These are phyloP conservation scores for Sutorius eximius DNA, from an alignment of 1,284 basidiomycete species.

Conservation along the genomic window DNA sequence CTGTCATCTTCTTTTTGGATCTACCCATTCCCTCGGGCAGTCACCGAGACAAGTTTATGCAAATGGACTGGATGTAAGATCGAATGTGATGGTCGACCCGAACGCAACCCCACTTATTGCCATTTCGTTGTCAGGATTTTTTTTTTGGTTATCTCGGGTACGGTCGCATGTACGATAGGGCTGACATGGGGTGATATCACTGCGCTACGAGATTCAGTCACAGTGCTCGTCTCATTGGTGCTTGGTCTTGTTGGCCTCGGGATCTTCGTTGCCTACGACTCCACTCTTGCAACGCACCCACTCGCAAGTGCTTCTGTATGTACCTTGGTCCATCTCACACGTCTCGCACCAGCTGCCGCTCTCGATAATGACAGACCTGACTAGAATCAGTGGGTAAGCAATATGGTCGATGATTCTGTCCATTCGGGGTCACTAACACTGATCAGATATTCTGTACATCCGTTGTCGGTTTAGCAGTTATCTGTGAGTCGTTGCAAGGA, in stretches of 20 bases:
- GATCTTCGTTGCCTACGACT: conserved; percentile 13
- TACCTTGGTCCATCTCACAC: neutral
- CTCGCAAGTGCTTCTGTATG: conserved; percentile 5
- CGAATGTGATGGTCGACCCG: neutral
- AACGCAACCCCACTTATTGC: neutral
- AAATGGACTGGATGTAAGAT: conserved; percentile 10
- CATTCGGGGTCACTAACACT: neutral
- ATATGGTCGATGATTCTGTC: neutral
- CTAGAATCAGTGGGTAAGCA: conserved; percentile 17
- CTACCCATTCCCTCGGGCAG: neutral
- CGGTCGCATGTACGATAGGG: conserved; percentile 1
- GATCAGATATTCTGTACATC: conserved; percentile 8
- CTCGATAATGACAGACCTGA: conserved; percentile 14
- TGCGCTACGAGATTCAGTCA: conserved; percentile 10
- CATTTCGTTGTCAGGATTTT: neutral
- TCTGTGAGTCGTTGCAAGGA: conserved; percentile 5
- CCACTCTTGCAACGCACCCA: conserved; percentile 7
- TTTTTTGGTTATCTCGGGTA: conserved; percentile 6
- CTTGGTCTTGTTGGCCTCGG: conserved; percentile 13
- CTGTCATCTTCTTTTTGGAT: neutral
- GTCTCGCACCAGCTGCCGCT: conserved; percentile 10
- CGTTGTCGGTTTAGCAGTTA: neutral
- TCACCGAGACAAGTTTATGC: conserved; percentile 2
- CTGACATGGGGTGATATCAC: conserved; percentile 6
- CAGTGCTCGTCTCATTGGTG: conserved; percentile 12